Base-by-base conservation (phyloP, 371 early-diverging fungal genomes). In the Nematocida major region DNA sequence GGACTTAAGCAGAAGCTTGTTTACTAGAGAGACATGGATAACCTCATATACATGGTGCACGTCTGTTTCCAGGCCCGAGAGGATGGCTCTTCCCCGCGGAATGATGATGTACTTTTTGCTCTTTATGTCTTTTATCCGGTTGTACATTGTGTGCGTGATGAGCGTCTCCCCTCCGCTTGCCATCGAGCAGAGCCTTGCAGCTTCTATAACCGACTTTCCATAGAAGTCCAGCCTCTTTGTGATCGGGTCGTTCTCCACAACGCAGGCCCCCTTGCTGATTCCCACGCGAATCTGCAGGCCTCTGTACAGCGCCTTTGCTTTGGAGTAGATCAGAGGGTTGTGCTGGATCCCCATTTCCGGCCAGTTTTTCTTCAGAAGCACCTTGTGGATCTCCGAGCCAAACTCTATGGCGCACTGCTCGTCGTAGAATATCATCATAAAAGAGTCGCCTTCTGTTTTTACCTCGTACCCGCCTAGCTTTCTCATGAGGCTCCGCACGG, bases 401-500 rank as follows among this genome's bases (percentile, higher is more conserved):
- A 92, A 94, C 15, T 91, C 83, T 67, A 93, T 83, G 0, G 95
- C 95, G 22, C 89, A 87, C 2, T 90, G 86, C 1, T 90, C 89
- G 53, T 90, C 89, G 38, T 90, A 89, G 84, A 94, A 94, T 66
- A 89, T 89, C 28, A 93, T 92, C 91, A 93, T 93, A 80, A 93
- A 91, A 0, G 93, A 92, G 81, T 94, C 95, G 42, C 95, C 95
- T 86, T 94, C 95, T 1, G 93, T 93, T 81, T 93, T 93, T 54
- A 94, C 95, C 81, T 94, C 95, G 79, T 93, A 94, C 20, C 95
- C 95, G 39, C 92, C 92, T 42, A 89, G 88, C 43, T 87, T 87
- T 49, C 90, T 87, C 47, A 94, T 84, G 36, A 89, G 87, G 50
- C 89, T 87, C 5, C 93, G 87, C 91, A 94, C 91, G 2, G 89